These are phyloP conservation scores for Komagataella phaffii DNA, from an alignment of 805 yeast genomes.

Conservation along the genomic window DNA sequence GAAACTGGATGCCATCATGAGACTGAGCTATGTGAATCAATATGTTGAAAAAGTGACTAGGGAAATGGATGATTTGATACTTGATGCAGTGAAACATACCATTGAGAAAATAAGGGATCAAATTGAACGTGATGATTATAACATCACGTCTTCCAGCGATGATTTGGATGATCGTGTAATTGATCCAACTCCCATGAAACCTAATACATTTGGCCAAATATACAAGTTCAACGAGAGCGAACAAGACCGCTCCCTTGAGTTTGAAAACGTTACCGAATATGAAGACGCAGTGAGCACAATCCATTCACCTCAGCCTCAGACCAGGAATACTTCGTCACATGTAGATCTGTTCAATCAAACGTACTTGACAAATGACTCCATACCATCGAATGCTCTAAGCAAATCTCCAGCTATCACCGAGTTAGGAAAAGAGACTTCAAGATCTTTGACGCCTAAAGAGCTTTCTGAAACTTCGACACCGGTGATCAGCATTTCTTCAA, in stretches of 20 bases:
- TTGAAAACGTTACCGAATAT: neutral
- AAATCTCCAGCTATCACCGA: neutral
- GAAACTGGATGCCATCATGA: slow-evolving; percentile 55
- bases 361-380: neutral
- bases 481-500: neutral
- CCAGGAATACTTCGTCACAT: neutral
- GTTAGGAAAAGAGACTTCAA: neutral
- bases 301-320: slow-evolving; percentile 1
- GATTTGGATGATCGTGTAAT: neutral
- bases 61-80: slow-evolving; percentile 63
- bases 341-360: neutral
- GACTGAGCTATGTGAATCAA: slow-evolving; percentile 62
- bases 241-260: neutral
- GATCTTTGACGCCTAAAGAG: neutral
- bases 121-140: slow-evolving; percentile 3
- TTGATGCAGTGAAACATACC: slow-evolving; percentile 49
- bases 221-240: neutral
- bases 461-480: neutral
- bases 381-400: neutral
- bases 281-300: neutral
- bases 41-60: slow-evolving; percentile 65
- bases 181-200: neutral
- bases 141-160: neutral
- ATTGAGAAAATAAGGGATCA: slow-evolving; percentile 35
- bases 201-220: neutral